A percentile compares a stretch with the other conserved stretches of the same genome.
Evolutionary conservation across 2,329 filamentous ascomycete species (phyloP).

Genomic region (Venturia oleaginea): DNA sequence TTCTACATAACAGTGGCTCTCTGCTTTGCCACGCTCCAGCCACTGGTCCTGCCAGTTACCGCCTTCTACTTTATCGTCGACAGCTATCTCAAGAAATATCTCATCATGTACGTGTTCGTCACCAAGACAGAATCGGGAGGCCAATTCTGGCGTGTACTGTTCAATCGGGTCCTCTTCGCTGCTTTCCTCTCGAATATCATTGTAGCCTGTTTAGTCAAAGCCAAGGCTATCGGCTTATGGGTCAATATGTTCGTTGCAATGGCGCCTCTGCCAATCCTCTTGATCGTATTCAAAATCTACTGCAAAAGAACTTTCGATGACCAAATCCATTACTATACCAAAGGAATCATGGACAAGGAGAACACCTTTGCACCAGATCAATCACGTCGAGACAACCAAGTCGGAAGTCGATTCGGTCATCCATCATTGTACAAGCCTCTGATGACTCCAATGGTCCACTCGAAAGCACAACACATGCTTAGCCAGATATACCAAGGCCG

Average conservation of each 20-base stretch:
- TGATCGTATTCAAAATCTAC: slow-evolving; percentile 79
- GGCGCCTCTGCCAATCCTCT: slow-evolving; percentile 65
- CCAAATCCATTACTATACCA: slow-evolving; percentile 72
- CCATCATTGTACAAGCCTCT: slow-evolving; percentile 82
- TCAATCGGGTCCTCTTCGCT: slow-evolving; percentile 86
- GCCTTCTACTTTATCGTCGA: slow-evolving; percentile 87
- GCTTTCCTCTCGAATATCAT: slow-evolving; percentile 70
- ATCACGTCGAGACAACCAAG: slow-evolving; percentile 49
- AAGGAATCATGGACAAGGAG: slow-evolving; percentile 46
- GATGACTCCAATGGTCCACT: slow-evolving; percentile 91
- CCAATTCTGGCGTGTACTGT: slow-evolving; percentile 81
- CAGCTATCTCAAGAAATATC: slow-evolving; percentile 86
- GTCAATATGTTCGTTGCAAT: slow-evolving; percentile 58
- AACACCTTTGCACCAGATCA: slow-evolving; percentile 31
- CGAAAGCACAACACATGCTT: slow-evolving; percentile 78
- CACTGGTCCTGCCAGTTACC: slow-evolving; percentile 74
- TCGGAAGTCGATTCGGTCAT: slow-evolving; percentile 76
- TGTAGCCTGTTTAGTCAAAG: slow-evolving; percentile 66
- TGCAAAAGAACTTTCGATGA: slow-evolving; percentile 68
- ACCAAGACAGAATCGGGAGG: slow-evolving; percentile 96
- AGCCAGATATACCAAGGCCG: slow-evolving; percentile 80
- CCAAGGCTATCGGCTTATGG: slow-evolving; percentile 42
- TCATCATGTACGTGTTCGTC: slow-evolving; percentile 65
- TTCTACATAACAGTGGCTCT: slow-evolving; percentile 88
- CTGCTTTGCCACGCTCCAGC: slow-evolving; percentile 77